These are phyloP conservation scores for Vanrija sp. DNA, from an alignment of 1,284 basidiomycete genomes.

Conservation along the genomic window DNA sequence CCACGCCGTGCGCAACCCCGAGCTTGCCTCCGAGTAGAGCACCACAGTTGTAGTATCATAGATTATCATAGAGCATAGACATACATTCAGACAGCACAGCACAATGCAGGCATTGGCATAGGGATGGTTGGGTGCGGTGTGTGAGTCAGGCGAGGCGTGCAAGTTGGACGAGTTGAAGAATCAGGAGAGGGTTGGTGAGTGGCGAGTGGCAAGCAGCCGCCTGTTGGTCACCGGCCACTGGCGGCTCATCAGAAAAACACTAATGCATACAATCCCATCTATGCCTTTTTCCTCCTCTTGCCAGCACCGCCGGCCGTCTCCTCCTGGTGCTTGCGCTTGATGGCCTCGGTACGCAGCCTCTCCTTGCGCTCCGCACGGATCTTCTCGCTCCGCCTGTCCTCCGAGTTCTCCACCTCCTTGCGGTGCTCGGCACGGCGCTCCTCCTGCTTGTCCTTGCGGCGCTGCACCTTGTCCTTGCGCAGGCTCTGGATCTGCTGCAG, in stretches of 20 bases:
- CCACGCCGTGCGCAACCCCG: slow-evolving; percentile 25
- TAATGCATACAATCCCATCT: not conserved
- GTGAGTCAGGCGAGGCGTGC: too few relatives aligned
- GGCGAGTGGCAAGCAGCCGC: too few relatives aligned
- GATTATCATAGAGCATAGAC: slow-evolving; percentile 4
- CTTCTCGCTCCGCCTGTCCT: slow-evolving; percentile 71
- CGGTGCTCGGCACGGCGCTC: slow-evolving; percentile 46
- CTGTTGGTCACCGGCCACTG: too few relatives aligned
- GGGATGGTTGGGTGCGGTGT: too few relatives aligned
- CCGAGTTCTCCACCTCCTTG: slow-evolving; percentile 64
- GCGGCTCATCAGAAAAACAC: too few relatives aligned
- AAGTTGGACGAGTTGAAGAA: too few relatives aligned
- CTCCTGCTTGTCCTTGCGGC: slow-evolving; percentile 76
- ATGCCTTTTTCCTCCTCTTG: slow-evolving; percentile 5
- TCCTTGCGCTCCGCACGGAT: slow-evolving; percentile 69
- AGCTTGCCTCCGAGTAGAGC: slow-evolving; percentile 16
- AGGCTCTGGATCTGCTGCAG: slow-evolving; percentile 93
- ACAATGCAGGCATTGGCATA: slow-evolving; percentile 9
- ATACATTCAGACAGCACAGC: not conserved
- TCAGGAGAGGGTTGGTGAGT: too few relatives aligned
- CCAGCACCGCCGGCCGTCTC: slow-evolving; percentile 23
- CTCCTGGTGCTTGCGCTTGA: slow-evolving; percentile 40
- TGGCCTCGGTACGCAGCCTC: slow-evolving; percentile 52
- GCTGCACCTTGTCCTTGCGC: slow-evolving; percentile 75
- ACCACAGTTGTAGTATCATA: not conserved